Evolutionary conservation across 306 rosid genomes (phyloP).

Genomic region (Cucurbita moschata): DNA sequence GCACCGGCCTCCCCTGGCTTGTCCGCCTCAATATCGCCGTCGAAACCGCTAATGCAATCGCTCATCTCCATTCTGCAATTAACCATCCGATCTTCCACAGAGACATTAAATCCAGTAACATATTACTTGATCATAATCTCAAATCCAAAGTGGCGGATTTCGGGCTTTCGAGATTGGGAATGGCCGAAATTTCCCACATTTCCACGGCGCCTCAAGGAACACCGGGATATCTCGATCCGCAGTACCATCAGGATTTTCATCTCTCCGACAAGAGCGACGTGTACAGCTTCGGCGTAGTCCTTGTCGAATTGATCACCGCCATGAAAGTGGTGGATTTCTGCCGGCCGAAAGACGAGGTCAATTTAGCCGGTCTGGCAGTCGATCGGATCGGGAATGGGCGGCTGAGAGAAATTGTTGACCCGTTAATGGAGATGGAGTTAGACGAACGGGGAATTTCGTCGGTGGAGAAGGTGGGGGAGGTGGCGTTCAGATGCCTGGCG

Average conservation of each 20-base stretch:
- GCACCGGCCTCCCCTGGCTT: conserved; percentile 69
- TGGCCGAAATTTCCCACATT: conserved; percentile 61
- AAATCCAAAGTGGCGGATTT: conserved; percentile 81
- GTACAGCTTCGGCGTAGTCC: conserved; percentile 88
- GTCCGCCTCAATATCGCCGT: conserved; percentile 57
- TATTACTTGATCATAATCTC: conserved; percentile 49
- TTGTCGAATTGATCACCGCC: conserved; percentile 70
- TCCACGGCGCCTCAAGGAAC: conserved; percentile 98
- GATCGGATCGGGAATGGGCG: conserved; percentile 61
- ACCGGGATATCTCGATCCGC: conserved; percentile 92
- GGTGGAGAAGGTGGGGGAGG: conserved; percentile 60
- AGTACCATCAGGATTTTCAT: conserved; percentile 84
- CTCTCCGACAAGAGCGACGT: conserved; percentile 92
- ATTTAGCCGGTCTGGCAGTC: conserved; percentile 50
- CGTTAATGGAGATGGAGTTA: conserved; percentile 19
- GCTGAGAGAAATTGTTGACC: conserved; percentile 59
- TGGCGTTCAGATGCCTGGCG: conserved; percentile 85
- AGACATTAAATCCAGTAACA: conserved; percentile 86
- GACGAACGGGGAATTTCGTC: conserved; percentile 41
- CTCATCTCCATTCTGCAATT: conserved; percentile 66
- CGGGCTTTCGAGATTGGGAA: conserved; percentile 83
- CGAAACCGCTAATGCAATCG: conserved; percentile 82
- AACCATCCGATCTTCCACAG: conserved; percentile 78
- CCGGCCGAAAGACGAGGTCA: conserved; percentile 65
- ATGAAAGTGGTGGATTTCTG: conserved; percentile 70